Evolutionary conservation across 164 flowering plant genomes (phyloP).

Genomic region (Buxus sempervirens): DNA sequence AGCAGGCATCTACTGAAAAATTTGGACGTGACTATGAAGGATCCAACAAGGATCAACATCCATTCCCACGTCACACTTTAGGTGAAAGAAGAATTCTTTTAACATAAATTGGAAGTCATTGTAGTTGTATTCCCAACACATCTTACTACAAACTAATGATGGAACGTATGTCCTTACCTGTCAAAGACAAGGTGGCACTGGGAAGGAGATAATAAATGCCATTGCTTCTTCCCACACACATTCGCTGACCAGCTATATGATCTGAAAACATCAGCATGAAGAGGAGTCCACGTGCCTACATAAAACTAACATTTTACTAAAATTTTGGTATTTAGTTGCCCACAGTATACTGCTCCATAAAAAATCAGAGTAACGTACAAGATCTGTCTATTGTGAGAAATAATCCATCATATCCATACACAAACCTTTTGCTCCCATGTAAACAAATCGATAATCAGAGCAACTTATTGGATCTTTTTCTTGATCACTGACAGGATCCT

Average conservation of each 20-base stretch:
- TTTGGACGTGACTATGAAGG: too few relatives aligned
- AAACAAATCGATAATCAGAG: slow-evolving; percentile 98
- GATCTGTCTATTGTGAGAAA: slow-evolving; percentile 10
- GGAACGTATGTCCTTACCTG: slow-evolving; percentile 40
- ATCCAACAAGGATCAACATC: too few relatives aligned
- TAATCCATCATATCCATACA: slow-evolving; percentile 3
- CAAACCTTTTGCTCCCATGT: slow-evolving; percentile 98
- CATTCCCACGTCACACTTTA: too few relatives aligned
- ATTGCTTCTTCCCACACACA: slow-evolving; percentile 83
- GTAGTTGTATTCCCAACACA: neutral
- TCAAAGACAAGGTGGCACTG: slow-evolving; percentile 81
- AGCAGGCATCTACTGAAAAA: too few relatives aligned
- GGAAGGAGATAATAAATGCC: slow-evolving; percentile 81
- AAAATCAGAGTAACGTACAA: neutral
- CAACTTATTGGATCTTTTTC: slow-evolving; percentile 62
- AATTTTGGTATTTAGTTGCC: neutral
- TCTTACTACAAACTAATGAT: neutral
- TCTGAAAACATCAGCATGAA: slow-evolving; percentile 98
- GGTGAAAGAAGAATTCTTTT: neutral
- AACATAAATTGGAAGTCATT: neutral
- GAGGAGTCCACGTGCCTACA: slow-evolving; percentile 98
- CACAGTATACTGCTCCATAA: neutral
- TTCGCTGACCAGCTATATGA: slow-evolving; percentile 99
- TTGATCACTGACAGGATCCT: slow-evolving; percentile 40
- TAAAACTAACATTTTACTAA: too few relatives aligned